Conservation (phyloP, 2,329 filamentous ascomycete genomes). For the Coleophoma cylindrospora region DNA sequence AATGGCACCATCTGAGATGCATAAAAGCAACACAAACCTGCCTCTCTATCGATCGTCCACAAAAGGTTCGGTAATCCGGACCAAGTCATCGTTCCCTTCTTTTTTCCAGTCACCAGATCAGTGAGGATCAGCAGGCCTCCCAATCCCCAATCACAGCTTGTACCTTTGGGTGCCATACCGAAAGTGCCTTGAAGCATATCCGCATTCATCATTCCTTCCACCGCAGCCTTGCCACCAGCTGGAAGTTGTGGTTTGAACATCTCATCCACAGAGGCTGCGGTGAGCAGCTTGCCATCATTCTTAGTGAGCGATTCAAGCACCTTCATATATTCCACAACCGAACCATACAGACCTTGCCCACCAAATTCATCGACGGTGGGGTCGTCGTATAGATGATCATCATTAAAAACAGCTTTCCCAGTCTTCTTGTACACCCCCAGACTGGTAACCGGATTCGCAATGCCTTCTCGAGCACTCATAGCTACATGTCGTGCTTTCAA, state of each 20-base stretch:
- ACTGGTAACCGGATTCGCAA: slow-evolving; percentile 8
- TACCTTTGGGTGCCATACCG: slow-evolving; percentile 30
- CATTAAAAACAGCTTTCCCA: slow-evolving; percentile 1
- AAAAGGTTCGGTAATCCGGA: slow-evolving; percentile 38
- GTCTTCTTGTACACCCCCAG: background rate
- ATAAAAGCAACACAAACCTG: slow-evolving; percentile 34
- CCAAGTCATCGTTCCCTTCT: slow-evolving; percentile 36
- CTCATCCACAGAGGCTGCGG: slow-evolving; percentile 31
- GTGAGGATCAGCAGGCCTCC: slow-evolving; percentile 34
- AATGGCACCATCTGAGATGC: slow-evolving; percentile 37
- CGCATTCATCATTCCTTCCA: background rate
- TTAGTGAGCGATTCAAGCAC: slow-evolving; percentile 40
- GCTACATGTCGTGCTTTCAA: slow-evolving; percentile 11
- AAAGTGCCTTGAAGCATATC: slow-evolving; percentile 4
- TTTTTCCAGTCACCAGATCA: slow-evolving; percentile 29
- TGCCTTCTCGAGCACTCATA: slow-evolving; percentile 2
- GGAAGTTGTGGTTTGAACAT: slow-evolving; percentile 44
- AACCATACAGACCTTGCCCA: slow-evolving; percentile 30
- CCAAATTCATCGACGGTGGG: slow-evolving; percentile 21
- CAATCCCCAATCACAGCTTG: slow-evolving; percentile 31
- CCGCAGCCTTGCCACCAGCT: slow-evolving; percentile 15
- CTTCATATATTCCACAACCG: slow-evolving; percentile 35
- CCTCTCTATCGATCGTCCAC: slow-evolving; percentile 36
- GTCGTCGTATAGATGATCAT: slow-evolving; percentile 8
- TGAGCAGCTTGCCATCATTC: slow-evolving; percentile 44